Evolutionary conservation across 2,329 filamentous ascomycete genomes (phyloP), one percentile per base, ranked within the genome.

Genomic region (Aspergillus sp.): DNA sequence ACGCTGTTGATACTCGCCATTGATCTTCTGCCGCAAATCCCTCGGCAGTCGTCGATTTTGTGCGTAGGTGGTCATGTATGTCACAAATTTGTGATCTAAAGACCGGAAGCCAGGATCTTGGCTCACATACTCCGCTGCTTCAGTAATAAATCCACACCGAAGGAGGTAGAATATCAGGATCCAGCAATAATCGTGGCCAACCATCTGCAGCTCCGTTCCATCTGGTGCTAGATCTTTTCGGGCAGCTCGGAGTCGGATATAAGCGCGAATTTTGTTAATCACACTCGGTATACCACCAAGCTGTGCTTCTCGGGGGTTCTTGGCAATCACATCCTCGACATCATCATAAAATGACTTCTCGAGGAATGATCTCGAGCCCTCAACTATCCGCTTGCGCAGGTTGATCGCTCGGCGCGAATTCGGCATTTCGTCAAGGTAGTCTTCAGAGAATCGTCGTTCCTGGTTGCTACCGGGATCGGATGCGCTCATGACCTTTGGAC

Each of bases 101-200:
- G 87, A 89, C 58, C 88, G 82, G 77, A 98, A 96, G 50, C 88
- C 85, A 57, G 79, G 81, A 57, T 83, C 81, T 63, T 91, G 80
- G 59, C 85, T 85, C 49, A 97, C 88, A 66, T 96, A 98, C 53
- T 86, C 80, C 25, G 87, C 84, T 13, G 91, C 91, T 67, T 97
- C 91, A 13, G 79, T 78, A 45, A 93, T 78, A 55, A 95, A 84
- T 44, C 93, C 93, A 52, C 86, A 86, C 41, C 93, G 83, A 20
- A 98, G 74, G 37, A 97, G 79, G 68, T 89, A 97, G 73, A 94
- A 98, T 41, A 98, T 83, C 44, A 96, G 79, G 39, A 90, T 90
- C 93, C 93, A 98, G 54, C 90, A 86, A 61, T 86, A 93, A 64
- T 95, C 90, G 45, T 86, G 83, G 38, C 83, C 82, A 43, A 90